Base-by-base conservation (phyloP, 768 basidiomycete genomes). In the Serendipita sp. region DNA sequence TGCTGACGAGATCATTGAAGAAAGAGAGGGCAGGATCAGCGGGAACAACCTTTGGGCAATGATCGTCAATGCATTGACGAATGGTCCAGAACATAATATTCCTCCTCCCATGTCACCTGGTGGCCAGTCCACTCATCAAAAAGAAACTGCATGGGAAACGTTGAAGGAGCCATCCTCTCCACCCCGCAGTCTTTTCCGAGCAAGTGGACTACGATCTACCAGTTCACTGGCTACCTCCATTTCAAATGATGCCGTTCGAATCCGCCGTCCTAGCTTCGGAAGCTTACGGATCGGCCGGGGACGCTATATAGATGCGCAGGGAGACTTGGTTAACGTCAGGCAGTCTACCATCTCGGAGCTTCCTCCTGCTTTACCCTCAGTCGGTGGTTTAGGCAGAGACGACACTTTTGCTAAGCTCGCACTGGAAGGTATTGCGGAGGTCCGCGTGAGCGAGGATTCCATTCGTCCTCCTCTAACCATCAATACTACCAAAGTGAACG, bases 21-120 rank as follows among this genome's bases (percentile, higher is more conserved):
- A 82, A 69, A 80, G 80, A 3, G 83, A 85, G 65, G 76, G 74
- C 62, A 69, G 76, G 8, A 71, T 86, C 67, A 87, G 80, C 68
- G 83, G 76, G 45, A 90, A 91, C 69, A 83, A 80, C 68, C 75
- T 92, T 36, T 91, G 89, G 90, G 75, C 78, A 15, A 73, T 82
- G 36, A 71, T 88, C 60, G 74, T 84, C 62, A 83, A 84, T 63
- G 84, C 84, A 66, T 75, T 92, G 66, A 82, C 83, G 11, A 72
- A 73, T 10, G 73, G 77, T 1, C 78, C 83, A 11, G 80, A 80
- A 33, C 55, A 60, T 37, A 15, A 6, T 15, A 64, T 60, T 37
- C 29, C 23, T 23, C 3, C 55, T n/a, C 16, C 27, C n/a, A 27
- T 11, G 10, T 34, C 55, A 60, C 23, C 55, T 8, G 33, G 18